These are phyloP conservation scores for Hyaloscypha variabilis DNA, from an alignment of 495 filamentous ascomycete species.

Conservation along the genomic window DNA sequence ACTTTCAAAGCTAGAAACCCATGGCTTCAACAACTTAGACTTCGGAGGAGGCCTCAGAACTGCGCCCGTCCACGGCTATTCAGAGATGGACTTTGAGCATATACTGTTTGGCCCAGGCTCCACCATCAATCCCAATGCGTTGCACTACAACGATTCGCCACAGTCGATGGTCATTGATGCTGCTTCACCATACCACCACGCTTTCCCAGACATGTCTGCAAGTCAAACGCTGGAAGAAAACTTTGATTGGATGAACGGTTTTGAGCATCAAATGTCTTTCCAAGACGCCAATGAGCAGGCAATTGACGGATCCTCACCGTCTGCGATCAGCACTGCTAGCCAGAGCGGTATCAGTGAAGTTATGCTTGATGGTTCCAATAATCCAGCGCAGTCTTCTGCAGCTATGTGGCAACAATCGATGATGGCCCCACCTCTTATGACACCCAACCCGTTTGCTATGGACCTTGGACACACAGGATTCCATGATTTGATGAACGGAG, in stretches of 20 bases:
- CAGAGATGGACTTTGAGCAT: slow-evolving; percentile 75
- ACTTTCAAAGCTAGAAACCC: slow-evolving; percentile 83
- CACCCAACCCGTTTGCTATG: slow-evolving; percentile 64
- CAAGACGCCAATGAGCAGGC: slow-evolving; percentile 70
- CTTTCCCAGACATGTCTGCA: slow-evolving; percentile 58
- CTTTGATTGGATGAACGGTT: slow-evolving; percentile 86
- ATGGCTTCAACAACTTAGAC: slow-evolving; percentile 64
- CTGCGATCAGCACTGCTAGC: slow-evolving; percentile 89
- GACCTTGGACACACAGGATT: slow-evolving; percentile 58
- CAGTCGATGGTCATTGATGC: slow-evolving; percentile 71
- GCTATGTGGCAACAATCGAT: slow-evolving; percentile 70
- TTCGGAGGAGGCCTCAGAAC: slow-evolving; percentile 71
- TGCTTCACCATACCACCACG: slow-evolving; percentile 72
- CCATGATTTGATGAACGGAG: slow-evolving; percentile 60
- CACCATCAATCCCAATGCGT: slow-evolving; percentile 94
- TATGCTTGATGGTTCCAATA: slow-evolving; percentile 84
- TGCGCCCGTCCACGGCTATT: slow-evolving; percentile 70
- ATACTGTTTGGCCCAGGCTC: slow-evolving; percentile 66
- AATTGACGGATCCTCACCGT: slow-evolving; percentile 91
- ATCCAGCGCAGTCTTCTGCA: slow-evolving; percentile 46
- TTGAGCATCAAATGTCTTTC: slow-evolving; percentile 76
- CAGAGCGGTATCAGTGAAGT: slow-evolving; percentile 91
- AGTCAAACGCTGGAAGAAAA: slow-evolving; percentile 71
- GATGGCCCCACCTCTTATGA: slow-evolving; percentile 60
- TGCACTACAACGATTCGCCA: slow-evolving; percentile 88